Base-by-base conservation (phyloP, 495 filamentous ascomycete genomes). In the Parachaetomium inaequale region DNA sequence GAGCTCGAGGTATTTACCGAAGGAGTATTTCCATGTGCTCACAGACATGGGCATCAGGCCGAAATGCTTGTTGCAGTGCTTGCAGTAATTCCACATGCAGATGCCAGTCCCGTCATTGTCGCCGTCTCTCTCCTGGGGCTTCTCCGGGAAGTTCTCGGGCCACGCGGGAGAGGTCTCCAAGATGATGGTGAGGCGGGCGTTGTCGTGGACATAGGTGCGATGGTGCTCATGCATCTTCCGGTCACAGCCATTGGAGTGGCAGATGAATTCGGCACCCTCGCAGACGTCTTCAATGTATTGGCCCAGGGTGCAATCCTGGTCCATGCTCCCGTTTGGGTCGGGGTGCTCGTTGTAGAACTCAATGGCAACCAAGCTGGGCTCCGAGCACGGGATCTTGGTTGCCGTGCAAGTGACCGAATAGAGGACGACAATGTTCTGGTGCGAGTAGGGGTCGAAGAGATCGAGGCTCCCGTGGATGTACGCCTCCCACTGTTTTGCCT, bases 71-170 rank as follows among this genome's bases (percentile, higher is more conserved):
- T 88, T 86, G 69, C 95, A 98, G 19, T 90, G 80, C 65, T 94
- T 94, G 77, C 95, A 99, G 61, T 86, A 88, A 63, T 91, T 96
- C 95, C 95, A 99, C 94, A 99, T 98, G 67, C 92, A 80, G 52
- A 99, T 93, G 10, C 85, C 88, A 56, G 70, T 72, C n/a, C 68
- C 70, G n/a, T 71, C 68, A 17, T 69, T 66, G 43, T 71, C 70
- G 51, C 63, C 64, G 23, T 67, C 66, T 6, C 55, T 61, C 50
- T 64, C 90, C 79, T 65, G 69, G 19, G 62, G 69, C 45, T 69
- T 72, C 14, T 73, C 71, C 2, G 73, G 65, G 54, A 92, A 85
- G 53, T 67, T 66, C 19, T 74, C 68, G 47, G 75, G 70, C 70
- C 74, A 70, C 7, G 65, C 68, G 52, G 73, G 70, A 29, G 88